Evolutionary conservation across 306 rosid species (phyloP).

Genomic region (Rosa rugosa): DNA sequence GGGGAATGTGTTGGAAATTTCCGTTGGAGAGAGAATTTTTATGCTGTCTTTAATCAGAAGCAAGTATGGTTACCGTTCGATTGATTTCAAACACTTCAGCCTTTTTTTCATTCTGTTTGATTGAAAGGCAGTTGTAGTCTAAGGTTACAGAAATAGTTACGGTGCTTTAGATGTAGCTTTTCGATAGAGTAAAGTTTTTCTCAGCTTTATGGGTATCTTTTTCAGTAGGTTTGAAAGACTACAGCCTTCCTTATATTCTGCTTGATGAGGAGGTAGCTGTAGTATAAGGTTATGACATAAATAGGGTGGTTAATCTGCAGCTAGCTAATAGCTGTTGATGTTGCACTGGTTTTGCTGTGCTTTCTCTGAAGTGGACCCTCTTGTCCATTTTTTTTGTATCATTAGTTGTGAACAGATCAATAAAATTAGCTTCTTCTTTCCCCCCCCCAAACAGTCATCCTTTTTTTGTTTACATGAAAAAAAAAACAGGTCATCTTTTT

Average conservation of each 20-base stretch:
- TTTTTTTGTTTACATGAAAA: neutral
- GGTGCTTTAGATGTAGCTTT: neutral
- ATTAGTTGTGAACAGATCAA: neutral
- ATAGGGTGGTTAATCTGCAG: neutral
- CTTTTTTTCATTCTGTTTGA: neutral
- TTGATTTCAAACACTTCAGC: too few relatives aligned
- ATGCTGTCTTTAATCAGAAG: neutral
- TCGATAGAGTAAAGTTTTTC: neutral
- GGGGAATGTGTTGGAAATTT: too few relatives aligned
- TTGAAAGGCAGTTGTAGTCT: neutral
- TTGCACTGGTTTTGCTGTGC: neutral
- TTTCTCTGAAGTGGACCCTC: neutral
- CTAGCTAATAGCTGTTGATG: neutral
- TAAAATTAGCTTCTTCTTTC: neutral
- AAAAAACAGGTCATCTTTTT: neutral
- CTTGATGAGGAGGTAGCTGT: neutral
- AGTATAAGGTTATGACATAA: neutral
- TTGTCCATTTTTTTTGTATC: neutral
- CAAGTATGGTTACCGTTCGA: neutral
- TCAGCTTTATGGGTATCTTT: neutral
- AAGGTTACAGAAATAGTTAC: too few relatives aligned
- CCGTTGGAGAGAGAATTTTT: neutral
- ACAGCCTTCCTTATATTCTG: neutral
- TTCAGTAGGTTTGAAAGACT: neutral
- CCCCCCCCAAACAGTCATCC: neutral